Evolutionary conservation across 768 basidiomycete species (phyloP).

Genomic region (Kwoniella botswanensis): DNA sequence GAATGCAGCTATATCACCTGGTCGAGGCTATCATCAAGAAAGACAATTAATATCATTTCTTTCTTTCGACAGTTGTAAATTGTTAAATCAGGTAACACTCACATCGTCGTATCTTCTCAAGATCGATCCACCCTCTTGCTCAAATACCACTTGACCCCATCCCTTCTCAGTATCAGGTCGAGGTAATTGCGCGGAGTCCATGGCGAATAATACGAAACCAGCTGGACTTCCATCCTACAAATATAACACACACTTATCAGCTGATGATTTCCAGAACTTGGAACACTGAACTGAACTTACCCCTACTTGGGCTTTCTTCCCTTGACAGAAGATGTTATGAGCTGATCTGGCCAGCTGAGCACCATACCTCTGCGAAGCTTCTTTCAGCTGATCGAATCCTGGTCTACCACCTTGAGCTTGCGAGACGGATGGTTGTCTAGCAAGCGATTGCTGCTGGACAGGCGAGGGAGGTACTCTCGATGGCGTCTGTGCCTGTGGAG

Average conservation of each 20-base stretch:
- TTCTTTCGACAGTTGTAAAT: too few species aligned
- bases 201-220: conserved; percentile 74
- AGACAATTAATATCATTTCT: not conserved
- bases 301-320: conserved; percentile 76
- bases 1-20: conserved; percentile 80
- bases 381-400: conserved; percentile 70
- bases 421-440: conserved; percentile 30
- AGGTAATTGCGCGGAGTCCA: conserved; percentile 65
- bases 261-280: not conserved
- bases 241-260: not conserved
- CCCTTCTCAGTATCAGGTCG: conserved; percentile 55
- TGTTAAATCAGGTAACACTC: conserved; percentile 15
- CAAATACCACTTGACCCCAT: conserved; percentile 74
- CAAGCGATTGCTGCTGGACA: conserved; percentile 21
- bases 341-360: conserved; percentile 75
- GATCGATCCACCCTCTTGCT: conserved; percentile 70
- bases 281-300: conserved; percentile 38
- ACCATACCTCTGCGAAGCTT: conserved; percentile 75
- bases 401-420: conserved; percentile 38
- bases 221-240: conserved; percentile 75
- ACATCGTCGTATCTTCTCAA: conserved; percentile 73
- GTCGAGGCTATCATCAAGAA: conserved; percentile 57
- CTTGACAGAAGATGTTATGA: conserved; percentile 70
- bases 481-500: conserved; percentile 9
- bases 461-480: conserved; percentile 8